These are phyloP conservation scores for Nothopassalora personata DNA, from an alignment of 2,329 filamentous ascomycete genomes.

Conservation along the genomic window DNA sequence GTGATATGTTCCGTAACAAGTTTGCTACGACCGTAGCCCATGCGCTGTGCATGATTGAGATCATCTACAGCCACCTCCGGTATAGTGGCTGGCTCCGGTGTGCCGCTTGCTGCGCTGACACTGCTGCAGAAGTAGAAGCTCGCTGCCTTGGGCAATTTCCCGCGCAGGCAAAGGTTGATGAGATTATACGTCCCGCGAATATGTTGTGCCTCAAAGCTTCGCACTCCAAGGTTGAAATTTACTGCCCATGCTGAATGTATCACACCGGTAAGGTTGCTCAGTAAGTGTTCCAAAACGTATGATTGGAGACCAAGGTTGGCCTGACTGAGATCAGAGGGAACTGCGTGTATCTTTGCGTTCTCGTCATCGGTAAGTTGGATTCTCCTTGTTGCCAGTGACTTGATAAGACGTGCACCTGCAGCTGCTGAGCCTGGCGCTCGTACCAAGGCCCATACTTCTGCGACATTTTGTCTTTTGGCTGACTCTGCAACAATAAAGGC, in stretches of 20 bases:
- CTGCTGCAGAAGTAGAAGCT: slow-evolving; percentile 37
- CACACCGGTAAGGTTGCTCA: slow-evolving; percentile 24
- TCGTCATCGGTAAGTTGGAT: slow-evolving; percentile 32
- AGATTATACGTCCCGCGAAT: slow-evolving; percentile 28
- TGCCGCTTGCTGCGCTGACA: slow-evolving; percentile 27
- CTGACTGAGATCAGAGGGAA: slow-evolving; percentile 27
- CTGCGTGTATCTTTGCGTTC: slow-evolving; percentile 14
- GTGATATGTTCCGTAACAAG: slow-evolving; percentile 34
- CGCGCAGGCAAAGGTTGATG: slow-evolving; percentile 26
- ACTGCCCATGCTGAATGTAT: slow-evolving; percentile 39
- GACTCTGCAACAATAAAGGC: slow-evolving; percentile 49
- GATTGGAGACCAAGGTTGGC: slow-evolving; percentile 24
- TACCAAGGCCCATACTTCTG: slow-evolving; percentile 49
- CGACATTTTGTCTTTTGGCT: slow-evolving; percentile 26
- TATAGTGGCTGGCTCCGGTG: slow-evolving; percentile 21
- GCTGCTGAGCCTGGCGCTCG: slow-evolving; percentile 39
- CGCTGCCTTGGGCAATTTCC: slow-evolving; percentile 19
- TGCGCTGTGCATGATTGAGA: slow-evolving; percentile 17
- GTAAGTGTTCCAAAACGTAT: slow-evolving; percentile 20
- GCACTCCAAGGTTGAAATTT: slow-evolving; percentile 35
- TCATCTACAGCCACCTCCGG: slow-evolving; percentile 30
- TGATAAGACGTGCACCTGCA: slow-evolving; percentile 33
- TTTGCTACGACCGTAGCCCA: slow-evolving; percentile 39
- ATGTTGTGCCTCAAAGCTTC: slow-evolving; percentile 30
- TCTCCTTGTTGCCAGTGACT: slow-evolving; percentile 33